These are phyloP conservation scores for Camelina laxa DNA, from an alignment of 345 rosid species.

Conservation along the genomic window DNA sequence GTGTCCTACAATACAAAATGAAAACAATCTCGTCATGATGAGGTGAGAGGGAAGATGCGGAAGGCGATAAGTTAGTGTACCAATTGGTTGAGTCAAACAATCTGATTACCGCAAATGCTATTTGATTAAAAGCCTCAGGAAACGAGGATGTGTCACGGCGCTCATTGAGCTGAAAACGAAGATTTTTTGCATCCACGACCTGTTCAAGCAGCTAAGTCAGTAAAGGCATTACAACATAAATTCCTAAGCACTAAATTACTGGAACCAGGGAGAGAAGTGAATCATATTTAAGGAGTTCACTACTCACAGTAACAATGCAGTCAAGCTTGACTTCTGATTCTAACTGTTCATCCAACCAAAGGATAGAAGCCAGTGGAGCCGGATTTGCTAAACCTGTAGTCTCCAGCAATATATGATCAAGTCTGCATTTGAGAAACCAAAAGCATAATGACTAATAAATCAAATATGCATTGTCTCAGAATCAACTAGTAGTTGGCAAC, in stretches of 20 bases:
- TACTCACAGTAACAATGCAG: slow-evolving; percentile 82
- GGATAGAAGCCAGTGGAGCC: slow-evolving; percentile 89
- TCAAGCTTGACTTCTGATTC: slow-evolving; percentile 92
- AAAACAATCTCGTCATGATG: slow-evolving; percentile 10
- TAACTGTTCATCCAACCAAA: slow-evolving; percentile 95
- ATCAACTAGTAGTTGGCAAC: not conserved
- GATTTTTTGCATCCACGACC: slow-evolving; percentile 98
- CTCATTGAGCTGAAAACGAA: slow-evolving; percentile 70
- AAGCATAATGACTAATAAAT: not conserved
- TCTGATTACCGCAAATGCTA: slow-evolving; percentile 83
- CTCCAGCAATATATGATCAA: slow-evolving; percentile 92
- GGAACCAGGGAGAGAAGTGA: slow-evolving; percentile 14
- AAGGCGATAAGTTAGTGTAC: not conserved
- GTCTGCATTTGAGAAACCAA: slow-evolving; percentile 49
- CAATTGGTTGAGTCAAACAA: not conserved
- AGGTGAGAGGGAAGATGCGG: slow-evolving; percentile 14
- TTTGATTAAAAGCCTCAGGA: slow-evolving; percentile 92
- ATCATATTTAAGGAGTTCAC: not conserved
- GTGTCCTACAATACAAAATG: slow-evolving; percentile 66
- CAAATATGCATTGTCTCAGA: not conserved
- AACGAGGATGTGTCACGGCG: slow-evolving; percentile 63
- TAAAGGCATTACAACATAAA: not conserved
- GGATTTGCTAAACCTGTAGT: slow-evolving; percentile 99
- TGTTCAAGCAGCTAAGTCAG: slow-evolving; percentile 43
- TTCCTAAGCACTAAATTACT: not conserved